Evolutionary conservation across 805 yeast genomes (phyloP), one percentile per base, ranked within the genome.

Genomic region (Suhomyces tanzawaensis): DNA sequence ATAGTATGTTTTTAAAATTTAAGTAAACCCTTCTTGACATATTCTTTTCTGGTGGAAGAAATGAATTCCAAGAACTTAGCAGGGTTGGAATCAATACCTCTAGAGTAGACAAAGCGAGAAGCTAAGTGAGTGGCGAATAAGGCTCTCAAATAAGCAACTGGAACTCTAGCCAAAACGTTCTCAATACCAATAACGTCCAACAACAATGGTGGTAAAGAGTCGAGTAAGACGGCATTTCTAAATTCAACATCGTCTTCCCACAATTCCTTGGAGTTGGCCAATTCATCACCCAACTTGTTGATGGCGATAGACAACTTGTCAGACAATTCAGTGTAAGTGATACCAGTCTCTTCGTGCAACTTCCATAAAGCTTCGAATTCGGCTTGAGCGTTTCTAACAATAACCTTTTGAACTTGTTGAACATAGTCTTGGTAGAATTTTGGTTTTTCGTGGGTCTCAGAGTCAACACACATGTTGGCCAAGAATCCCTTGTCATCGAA

Each of bases 331-430:
- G 81, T 71, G 57, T 76, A 62, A 15, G 95, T 75, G 49, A 72
- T 73, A 18, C 83, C 83, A 4, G 88, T 80, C 29, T 65, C 58
- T 49, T 76, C 69, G 50, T 81, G 80, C 55, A 88, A 79, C 48
- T 75, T 66, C 96, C 97, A 89, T 55, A 91, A 72, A 45, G 87
- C 84, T 52, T 82, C 81, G 58, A 95, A 95, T 68, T 91, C 99
- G 24, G 73, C 71, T 41, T 78, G 67, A 9, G 98, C 98, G 61
- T 93, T 93, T 34, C 64, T 58, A 44, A 82, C 79, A 63, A 93
- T 76, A 42, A 79, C 80, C 36, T 62, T 57, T 69, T 91, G 98
- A 21, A 87, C 96, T 54, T 84, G 82, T 50, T 74, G 72, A 44
- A 91, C 98, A 55, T 91, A 93, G n/a, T 71, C 69, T 57, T 79